Evolutionary conservation across 169 alveolate species (phyloP).

Genomic region (Babesia divergens): DNA sequence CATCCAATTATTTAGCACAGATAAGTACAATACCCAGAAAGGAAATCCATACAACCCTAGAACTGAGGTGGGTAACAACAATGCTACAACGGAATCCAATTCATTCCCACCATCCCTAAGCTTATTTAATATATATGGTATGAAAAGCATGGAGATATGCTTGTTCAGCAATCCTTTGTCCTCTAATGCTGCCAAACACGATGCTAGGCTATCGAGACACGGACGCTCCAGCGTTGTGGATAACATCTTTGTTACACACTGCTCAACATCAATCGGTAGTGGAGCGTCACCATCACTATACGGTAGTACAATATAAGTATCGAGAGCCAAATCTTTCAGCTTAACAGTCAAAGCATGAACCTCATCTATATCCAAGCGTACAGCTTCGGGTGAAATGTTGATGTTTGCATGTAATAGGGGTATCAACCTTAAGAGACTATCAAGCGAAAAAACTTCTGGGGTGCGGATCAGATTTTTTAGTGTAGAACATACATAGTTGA

Average conservation of each 20-base stretch:
- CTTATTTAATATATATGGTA: slow-evolving; percentile 29
- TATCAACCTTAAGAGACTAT: neutral
- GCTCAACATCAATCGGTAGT: slow-evolving; percentile 5
- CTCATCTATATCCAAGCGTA: neutral
- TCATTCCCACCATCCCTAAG: neutral
- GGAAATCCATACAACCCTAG: neutral
- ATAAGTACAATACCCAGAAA: slow-evolving; percentile 3
- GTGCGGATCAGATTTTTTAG: neutral
- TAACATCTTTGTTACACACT: neutral
- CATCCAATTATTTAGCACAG: neutral
- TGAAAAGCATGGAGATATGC: slow-evolving; percentile 4
- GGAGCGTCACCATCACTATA: neutral
- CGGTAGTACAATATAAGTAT: slow-evolving; percentile 7
- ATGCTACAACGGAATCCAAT: neutral
- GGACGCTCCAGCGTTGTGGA: neutral
- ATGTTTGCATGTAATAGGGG: neutral
- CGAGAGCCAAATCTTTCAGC: neutral
- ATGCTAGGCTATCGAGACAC: neutral
- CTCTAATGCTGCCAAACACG: slow-evolving; percentile 6
- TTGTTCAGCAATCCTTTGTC: neutral
- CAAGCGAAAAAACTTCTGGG: neutral
- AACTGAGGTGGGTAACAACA: neutral
- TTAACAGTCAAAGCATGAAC: neutral
- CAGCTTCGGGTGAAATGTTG: neutral
- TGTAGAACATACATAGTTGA: neutral